These are phyloP conservation scores for Pythium myriotylum DNA, from an alignment of 352 stramenopile genomes.

Conservation along the genomic window DNA sequence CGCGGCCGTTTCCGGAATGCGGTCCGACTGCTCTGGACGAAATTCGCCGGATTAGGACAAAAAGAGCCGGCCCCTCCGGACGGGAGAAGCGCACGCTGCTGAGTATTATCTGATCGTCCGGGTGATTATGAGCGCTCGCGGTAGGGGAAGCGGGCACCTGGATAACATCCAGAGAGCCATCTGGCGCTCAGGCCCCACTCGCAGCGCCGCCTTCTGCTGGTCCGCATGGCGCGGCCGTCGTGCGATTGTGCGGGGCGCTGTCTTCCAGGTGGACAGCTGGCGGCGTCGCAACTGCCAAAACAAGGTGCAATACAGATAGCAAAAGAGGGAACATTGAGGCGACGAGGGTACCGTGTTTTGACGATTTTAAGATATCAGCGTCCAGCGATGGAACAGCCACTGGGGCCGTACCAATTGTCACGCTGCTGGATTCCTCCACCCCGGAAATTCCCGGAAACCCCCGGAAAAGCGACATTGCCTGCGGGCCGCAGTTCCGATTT, in stretches of 20 bases:
- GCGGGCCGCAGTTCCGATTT: too few relatives aligned
- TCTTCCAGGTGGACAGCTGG: slow-evolving; percentile 9
- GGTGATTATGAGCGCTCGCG: neutral
- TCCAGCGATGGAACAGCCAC: too few relatives aligned
- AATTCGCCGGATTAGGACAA: too few relatives aligned
- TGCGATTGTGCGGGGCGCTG: slow-evolving; percentile 1
- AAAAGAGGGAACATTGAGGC: neutral
- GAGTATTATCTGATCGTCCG: too few relatives aligned
- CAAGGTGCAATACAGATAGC: neutral
- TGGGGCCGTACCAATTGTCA: too few relatives aligned
- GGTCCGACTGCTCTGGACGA: neutral
- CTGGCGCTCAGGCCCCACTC: neutral
- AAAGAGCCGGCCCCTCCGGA: slow-evolving; percentile 1
- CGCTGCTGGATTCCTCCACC: too few relatives aligned
- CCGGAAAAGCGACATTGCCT: too few relatives aligned
- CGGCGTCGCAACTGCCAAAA: slow-evolving; percentile 6
- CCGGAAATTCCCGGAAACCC: too few relatives aligned
- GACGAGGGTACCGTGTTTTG: neutral
- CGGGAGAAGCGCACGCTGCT: slow-evolving; percentile 1
- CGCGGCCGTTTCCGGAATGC: slow-evolving; percentile 9
- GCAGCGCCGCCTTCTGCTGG: slow-evolving; percentile 4
- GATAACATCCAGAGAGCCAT: slow-evolving; percentile 10
- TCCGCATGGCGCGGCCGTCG: slow-evolving; percentile 7
- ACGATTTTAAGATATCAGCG: too few relatives aligned
- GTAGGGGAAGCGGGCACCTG: neutral